These are phyloP conservation scores for Tulasnella sp. DNA, from an alignment of 768 basidiomycete species.

Conservation along the genomic window DNA sequence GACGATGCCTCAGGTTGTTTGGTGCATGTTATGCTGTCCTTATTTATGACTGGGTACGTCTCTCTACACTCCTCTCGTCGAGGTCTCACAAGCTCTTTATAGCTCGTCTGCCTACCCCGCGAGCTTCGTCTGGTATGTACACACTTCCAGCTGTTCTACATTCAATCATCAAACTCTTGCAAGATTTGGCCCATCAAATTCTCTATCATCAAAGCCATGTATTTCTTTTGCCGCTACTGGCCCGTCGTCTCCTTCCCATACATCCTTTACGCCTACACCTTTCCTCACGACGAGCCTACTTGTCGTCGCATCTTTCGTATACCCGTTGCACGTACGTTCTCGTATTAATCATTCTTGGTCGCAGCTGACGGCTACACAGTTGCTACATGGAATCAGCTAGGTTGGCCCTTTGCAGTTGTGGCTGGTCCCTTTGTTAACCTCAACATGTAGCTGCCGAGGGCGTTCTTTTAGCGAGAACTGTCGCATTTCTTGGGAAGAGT, in stretches of 20 bases:
- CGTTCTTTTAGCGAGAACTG: not conserved
- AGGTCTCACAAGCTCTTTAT: not conserved
- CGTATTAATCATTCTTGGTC: not conserved
- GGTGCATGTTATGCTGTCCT: not conserved
- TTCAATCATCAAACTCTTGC: not conserved
- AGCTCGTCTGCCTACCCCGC: not conserved
- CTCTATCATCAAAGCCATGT: not conserved
- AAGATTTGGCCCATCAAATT: not conserved
- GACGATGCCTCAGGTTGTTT: not conserved
- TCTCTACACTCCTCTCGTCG: not conserved
- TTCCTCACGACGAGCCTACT: slow-evolving; percentile 48
- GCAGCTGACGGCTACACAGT: not conserved
- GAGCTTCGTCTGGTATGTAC: not conserved
- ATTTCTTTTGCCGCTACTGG: slow-evolving; percentile 45
- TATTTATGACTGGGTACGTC: not conserved
- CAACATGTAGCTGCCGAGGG: not conserved
- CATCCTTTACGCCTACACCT: slow-evolving; percentile 61
- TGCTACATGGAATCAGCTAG: slow-evolving; percentile 10
- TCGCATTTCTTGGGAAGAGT: slow-evolving; percentile 3
- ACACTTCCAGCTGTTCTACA: not conserved
- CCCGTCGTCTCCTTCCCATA: slow-evolving; percentile 70
- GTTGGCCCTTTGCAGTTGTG: not conserved
- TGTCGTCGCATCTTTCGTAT: slow-evolving; percentile 65
- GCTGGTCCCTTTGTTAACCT: not conserved
- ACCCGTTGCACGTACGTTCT: slow-evolving; percentile 3